phyloP scores from a whole-genome alignment of 345 rosid genomes.

The Moricandia moricandioides region DNA sequence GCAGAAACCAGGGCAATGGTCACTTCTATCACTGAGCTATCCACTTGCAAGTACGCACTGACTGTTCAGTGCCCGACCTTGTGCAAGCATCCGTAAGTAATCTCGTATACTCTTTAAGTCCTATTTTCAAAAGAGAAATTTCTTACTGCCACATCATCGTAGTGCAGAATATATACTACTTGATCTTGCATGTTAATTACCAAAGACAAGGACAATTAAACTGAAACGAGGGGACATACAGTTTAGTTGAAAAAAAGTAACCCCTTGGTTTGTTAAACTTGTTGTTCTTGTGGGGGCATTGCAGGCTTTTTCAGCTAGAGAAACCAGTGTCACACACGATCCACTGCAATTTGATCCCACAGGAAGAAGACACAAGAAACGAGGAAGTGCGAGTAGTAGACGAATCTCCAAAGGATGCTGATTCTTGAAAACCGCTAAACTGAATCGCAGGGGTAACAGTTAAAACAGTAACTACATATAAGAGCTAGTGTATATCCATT shows the following conservation, averaged over 20 bases:
- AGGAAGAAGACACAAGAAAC: slow-evolving; percentile 43
- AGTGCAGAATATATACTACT: background rate
- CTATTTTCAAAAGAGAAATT: background rate
- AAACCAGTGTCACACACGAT: slow-evolving; percentile 86
- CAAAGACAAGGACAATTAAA: background rate
- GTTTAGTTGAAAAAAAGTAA: background rate
- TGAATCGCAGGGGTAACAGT: background rate
- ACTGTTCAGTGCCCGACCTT: background rate
- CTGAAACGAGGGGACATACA: background rate
- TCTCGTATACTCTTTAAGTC: background rate
- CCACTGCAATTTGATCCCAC: slow-evolving; percentile 63
- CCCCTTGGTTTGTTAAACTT: slow-evolving; percentile 3
- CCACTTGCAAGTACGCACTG: slow-evolving; percentile 89
- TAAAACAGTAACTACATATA: background rate
- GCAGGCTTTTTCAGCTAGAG: slow-evolving; percentile 90
- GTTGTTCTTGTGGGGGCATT: slow-evolving; percentile 9
- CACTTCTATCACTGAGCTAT: slow-evolving; percentile 84
- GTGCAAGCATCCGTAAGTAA: background rate
- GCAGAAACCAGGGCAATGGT: slow-evolving; percentile 87
- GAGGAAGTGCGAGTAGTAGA: slow-evolving; percentile 36
- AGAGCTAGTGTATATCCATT: background rate
- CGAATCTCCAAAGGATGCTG: slow-evolving; percentile 46
- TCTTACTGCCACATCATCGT: background rate
- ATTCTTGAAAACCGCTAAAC: slow-evolving; percentile 10
- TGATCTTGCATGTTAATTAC: background rate